These are phyloP conservation scores for Phenoliferia sp. DNA, from an alignment of 1,284 basidiomycete genomes.

Conservation along the genomic window DNA sequence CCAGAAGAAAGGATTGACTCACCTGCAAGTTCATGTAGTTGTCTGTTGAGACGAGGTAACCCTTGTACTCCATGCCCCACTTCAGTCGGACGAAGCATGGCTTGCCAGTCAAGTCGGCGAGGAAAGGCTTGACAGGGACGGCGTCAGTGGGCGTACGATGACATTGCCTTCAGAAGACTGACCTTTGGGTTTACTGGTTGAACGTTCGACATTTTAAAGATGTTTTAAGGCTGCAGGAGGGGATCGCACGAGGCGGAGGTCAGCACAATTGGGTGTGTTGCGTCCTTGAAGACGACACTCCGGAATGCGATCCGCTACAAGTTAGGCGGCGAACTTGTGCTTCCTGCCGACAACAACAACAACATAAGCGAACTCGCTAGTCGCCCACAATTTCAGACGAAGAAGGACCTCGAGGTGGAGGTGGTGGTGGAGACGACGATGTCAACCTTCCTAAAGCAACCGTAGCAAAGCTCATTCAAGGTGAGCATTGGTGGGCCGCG, in stretches of 20 bases:
- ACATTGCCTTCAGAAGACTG: too few species aligned
- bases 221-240: too few species aligned
- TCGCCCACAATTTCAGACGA: background rate
- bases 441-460: slow-evolving; percentile 94
- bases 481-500: slow-evolving; percentile 47
- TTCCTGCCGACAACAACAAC: too few species aligned
- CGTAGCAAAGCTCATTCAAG: slow-evolving; percentile 92
- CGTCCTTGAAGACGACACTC: too few species aligned
- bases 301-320: too few species aligned
- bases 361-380: too few species aligned
- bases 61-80: slow-evolving; percentile 99
- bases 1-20: background rate
- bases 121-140: slow-evolving; percentile 76
- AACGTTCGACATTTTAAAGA: too few species aligned
- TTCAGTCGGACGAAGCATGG: slow-evolving; percentile 88
- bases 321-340: too few species aligned
- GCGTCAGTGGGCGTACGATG: slow-evolving; percentile 64
- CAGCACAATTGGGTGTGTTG: too few species aligned
- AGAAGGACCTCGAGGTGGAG: slow-evolving; percentile 51
- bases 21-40: slow-evolving; percentile 99
- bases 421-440: slow-evolving; percentile 70
- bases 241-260: too few species aligned
- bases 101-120: slow-evolving; percentile 97
- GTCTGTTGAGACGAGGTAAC: slow-evolving; percentile 96
- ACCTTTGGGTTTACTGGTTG: background rate